A percentile compares a stretch with the other conserved stretches of the same genome.
These are phyloP conservation scores for Cladobotryum protrusum DNA, from an alignment of 2,329 filamentous ascomycete genomes.

Conservation along the genomic window DNA sequence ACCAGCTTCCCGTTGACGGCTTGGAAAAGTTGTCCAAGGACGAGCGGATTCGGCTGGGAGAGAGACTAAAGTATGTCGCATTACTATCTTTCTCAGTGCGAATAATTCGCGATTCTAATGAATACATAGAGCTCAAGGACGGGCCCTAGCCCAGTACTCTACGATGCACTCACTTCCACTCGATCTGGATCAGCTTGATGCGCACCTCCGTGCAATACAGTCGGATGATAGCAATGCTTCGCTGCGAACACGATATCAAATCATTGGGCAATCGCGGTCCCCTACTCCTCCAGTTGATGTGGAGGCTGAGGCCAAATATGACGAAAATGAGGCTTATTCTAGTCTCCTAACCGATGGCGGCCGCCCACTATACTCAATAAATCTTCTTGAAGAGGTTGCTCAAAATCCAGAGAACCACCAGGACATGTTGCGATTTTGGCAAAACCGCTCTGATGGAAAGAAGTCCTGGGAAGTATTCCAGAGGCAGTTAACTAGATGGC, in stretches of 20 bases:
- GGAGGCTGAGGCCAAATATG: neutral
- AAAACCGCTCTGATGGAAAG: conserved; percentile 6
- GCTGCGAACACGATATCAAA: neutral
- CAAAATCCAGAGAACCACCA: conserved; percentile 17
- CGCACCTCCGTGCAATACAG: conserved; percentile 8
- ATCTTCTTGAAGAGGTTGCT: conserved; percentile 20
- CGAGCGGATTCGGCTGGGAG: conserved; percentile 7
- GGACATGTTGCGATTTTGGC: conserved; percentile 24
- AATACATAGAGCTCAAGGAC: neutral
- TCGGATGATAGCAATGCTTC: neutral
- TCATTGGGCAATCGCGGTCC: too few relatives aligned
- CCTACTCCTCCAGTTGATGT: too few relatives aligned
- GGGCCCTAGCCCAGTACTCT: too few relatives aligned
- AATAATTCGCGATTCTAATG: neutral
- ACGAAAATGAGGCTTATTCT: conserved; percentile 21
- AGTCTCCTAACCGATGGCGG: conserved; percentile 26
- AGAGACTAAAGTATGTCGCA: conserved; percentile 15
- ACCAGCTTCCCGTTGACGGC: conserved; percentile 10
- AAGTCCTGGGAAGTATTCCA: conserved; percentile 15
- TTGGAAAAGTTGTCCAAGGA: conserved; percentile 13
- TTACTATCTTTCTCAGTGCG: neutral
- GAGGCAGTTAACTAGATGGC: conserved; percentile 22
- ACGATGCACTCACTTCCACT: conserved; percentile 7
- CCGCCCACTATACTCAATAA: conserved; percentile 24
- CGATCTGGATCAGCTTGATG: conserved; percentile 15